phyloP scores from a whole-genome alignment of 2,329 filamentous ascomycete species.

The Monosporascus ibericus region DNA sequence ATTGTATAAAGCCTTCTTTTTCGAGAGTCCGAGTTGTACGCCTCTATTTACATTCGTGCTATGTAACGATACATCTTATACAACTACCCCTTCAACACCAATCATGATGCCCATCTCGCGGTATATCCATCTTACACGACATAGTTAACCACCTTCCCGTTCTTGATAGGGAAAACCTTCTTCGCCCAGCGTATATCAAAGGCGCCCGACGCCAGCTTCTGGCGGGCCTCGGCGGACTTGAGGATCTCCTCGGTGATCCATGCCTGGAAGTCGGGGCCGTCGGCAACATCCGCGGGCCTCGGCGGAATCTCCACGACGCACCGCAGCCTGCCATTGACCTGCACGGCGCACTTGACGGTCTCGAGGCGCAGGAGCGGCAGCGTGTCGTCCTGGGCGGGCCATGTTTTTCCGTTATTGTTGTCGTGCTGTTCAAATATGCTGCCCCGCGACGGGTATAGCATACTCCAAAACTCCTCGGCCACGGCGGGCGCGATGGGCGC shows the following conservation, averaged over 20 bases:
- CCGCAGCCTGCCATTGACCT: conserved; percentile 73
- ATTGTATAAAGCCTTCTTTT: no score
- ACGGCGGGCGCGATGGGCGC: conserved; percentile 77
- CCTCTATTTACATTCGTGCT: no score
- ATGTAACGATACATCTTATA: no score
- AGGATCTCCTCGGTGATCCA: conserved; percentile 60
- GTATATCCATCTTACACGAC: conserved; percentile 35
- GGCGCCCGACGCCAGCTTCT: conserved; percentile 43
- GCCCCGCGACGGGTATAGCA: conserved; percentile 36
- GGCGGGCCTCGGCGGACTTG: conserved; percentile 52
- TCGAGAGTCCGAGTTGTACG: no score
- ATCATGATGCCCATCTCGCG: no score
- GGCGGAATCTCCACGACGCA: conserved; percentile 60
- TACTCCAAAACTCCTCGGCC: conserved; percentile 73
- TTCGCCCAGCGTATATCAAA: conserved; percentile 33
- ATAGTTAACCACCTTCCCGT: conserved; percentile 69
- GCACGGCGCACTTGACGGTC: conserved; percentile 57
- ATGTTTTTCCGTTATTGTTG: conserved; percentile 37
- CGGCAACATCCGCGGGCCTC: conserved; percentile 20
- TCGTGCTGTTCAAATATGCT: conserved; percentile 31
- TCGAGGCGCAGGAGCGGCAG: conserved; percentile 43
- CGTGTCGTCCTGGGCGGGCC: conserved; percentile 52
- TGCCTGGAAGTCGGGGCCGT: conserved; percentile 33
- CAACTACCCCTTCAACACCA: no score
- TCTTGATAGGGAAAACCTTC: conserved; percentile 36